Conservation (phyloP, 805 yeast species). For the Starmerella floris region DNA sequence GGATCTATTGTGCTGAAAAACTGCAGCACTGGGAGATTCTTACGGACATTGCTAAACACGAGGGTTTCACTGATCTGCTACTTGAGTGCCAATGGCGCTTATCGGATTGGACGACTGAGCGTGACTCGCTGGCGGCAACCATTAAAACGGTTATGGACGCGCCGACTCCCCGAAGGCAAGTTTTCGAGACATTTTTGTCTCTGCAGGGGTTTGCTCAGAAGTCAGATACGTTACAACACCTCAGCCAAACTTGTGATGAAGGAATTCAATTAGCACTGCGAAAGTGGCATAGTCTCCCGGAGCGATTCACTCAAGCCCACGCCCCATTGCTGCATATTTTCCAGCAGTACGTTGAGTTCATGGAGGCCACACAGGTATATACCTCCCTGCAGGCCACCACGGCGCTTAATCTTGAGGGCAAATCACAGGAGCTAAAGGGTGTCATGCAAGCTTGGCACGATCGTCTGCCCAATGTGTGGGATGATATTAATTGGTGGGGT, state of each 20-base stretch:
- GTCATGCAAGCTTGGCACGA: conserved; percentile 97
- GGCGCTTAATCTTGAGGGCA: conserved; percentile 80
- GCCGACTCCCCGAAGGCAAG: conserved; percentile 93
- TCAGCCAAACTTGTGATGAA: conserved; percentile 80
- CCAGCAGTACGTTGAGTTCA: conserved; percentile 93
- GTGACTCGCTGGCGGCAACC: conserved; percentile 86
- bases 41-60: conserved; percentile 93
- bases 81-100: conserved; percentile 99
- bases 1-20: conserved; percentile 95
- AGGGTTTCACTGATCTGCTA: conserved; percentile 86
- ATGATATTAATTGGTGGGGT: conserved; percentile 94
- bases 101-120: conserved; percentile 94
- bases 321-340: conserved; percentile 80
- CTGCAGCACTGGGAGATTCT: conserved; percentile 95
- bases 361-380: conserved; percentile 94
- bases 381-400: conserved; percentile 77
- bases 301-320: conserved; percentile 57
- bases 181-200: conserved; percentile 85
- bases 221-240: conserved; percentile 70
- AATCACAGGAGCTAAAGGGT: conserved; percentile 86
- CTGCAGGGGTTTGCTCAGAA: conserved; percentile 90
- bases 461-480: conserved; percentile 92
- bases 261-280: conserved; percentile 86
- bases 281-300: conserved; percentile 86
- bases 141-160: conserved; percentile 96